A percentile compares a stretch with the other conserved stretches of the same genome.
Evolutionary conservation across 306 rosid species (phyloP).

Genomic region (Canavalia gladiata): DNA sequence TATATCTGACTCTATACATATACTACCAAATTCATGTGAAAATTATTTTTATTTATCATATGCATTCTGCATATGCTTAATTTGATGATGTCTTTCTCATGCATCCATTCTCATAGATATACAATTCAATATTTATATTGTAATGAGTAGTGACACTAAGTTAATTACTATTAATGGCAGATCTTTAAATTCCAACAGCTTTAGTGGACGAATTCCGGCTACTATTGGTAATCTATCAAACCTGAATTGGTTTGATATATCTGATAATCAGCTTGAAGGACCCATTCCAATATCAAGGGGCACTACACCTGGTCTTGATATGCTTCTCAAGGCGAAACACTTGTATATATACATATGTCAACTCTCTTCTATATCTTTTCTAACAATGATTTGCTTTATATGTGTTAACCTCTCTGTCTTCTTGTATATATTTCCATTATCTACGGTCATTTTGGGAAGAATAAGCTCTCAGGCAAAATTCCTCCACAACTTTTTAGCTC

Average conservation of each 20-base stretch:
- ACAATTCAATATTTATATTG: no score
- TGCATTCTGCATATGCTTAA: no score
- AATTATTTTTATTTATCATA: background rate
- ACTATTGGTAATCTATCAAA: slow-evolving; percentile 43
- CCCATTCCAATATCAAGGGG: slow-evolving; percentile 6
- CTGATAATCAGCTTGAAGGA: slow-evolving; percentile 13
- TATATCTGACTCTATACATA: background rate
- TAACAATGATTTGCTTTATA: background rate
- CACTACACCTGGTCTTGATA: background rate
- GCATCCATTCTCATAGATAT: no score
- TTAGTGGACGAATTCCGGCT: slow-evolving; percentile 41
- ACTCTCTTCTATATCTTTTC: background rate
- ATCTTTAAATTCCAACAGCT: slow-evolving; percentile 43
- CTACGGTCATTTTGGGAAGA: slow-evolving; percentile 10
- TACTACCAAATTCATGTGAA: background rate
- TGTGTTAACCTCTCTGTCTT: background rate
- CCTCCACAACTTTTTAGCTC: slow-evolving; percentile 8
- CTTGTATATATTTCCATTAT: slow-evolving; percentile 1
- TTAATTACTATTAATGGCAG: slow-evolving; percentile 32
- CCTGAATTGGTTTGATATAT: slow-evolving; percentile 44
- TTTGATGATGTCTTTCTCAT: no score
- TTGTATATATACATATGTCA: background rate
- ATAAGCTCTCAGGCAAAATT: slow-evolving; percentile 1
- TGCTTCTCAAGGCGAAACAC: slow-evolving; percentile 1
- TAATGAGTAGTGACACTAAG: background rate